These are phyloP conservation scores for Myxozyma vanderwaltii DNA, from an alignment of 805 yeast genomes.

Conservation along the genomic window DNA sequence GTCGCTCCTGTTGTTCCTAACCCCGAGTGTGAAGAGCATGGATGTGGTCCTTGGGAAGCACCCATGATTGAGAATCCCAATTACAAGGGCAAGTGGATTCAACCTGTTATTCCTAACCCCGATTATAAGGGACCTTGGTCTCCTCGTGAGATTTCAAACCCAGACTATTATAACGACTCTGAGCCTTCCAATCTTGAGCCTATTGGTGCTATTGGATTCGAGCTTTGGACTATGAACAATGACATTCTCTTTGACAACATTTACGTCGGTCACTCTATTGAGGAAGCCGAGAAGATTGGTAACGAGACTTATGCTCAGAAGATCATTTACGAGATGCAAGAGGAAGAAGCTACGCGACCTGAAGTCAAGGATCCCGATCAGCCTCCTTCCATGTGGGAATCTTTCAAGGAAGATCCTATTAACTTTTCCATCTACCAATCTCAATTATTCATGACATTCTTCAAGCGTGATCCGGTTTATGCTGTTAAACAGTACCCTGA, in stretches of 20 bases:
- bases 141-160: conserved; percentile 68
- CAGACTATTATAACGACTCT: conserved; percentile 61
- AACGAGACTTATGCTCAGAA: conserved; percentile 64
- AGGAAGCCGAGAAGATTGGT: conserved; percentile 82
- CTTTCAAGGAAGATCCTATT: conserved; percentile 43
- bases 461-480: conserved; percentile 40
- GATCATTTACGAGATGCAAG: conserved; percentile 40
- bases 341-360: conserved; percentile 29
- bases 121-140: conserved; percentile 77
- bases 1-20: conserved; percentile 66
- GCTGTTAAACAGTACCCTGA: conserved; percentile 45
- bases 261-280: conserved; percentile 80
- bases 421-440: conserved; percentile 38
- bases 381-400: conserved; percentile 34
- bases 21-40: conserved; percentile 66
- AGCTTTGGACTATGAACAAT: conserved; percentile 82
- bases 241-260: conserved; percentile 79
- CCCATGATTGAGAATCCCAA: conserved; percentile 68
- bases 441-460: conserved; percentile 39
- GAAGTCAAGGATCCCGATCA: conserved; percentile 12
- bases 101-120: conserved; percentile 71
- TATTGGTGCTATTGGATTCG: conserved; percentile 83
- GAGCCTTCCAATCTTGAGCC: conserved; percentile 63
- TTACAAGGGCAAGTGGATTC: conserved; percentile 77
- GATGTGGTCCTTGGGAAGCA: conserved; percentile 82